Base-by-base conservation (phyloP, 1,139 yeast species). In the Geotrichum bryndzae region DNA sequence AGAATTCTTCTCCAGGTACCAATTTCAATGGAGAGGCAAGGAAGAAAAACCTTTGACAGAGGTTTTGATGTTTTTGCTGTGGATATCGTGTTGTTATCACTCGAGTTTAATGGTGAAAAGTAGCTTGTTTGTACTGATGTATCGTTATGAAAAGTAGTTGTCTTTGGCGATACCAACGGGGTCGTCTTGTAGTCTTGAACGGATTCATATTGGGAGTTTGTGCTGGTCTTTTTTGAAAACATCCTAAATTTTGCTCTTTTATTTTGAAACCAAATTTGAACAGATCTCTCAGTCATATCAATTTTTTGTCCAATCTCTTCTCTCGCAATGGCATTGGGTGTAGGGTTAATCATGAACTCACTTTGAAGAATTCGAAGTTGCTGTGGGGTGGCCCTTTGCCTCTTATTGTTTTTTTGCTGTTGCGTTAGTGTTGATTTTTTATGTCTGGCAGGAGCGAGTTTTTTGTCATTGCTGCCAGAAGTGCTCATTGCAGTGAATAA, bases 231-330 rank as follows among this genome's bases (percentile, higher is more conserved):
- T n/a, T 48, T 60, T 31, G 64, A 65, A 52, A 60, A 62, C 69
- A 83, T 85, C 70, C 92, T 81, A 58, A 84, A 80, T 71, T 90
- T 90, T 23, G 97, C 97, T 64, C 97, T 77, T 68, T 95, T 79
- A 72, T 92, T 92, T 73, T 92, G 98, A 72, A 92, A 92, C 98
- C 98, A 92, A 57, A 92, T 91, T 62, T 96, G 82, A 2, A 92
- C 96, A 4, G 96, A 91, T 67, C 96, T 83, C 70, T 91, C 97
- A 8, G 94, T 85, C 94, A 92, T 88, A 56, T 88, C 89, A 1
- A 96, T 90, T 64, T 80, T 81, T 7, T 81, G 83, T 56, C 96
- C 86, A 56, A 92, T 87, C 54, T 81, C 84, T 69, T 85, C 87
- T 53, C 98, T 77, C 58, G 84, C 82, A 15, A 67, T 65, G 3